Conservation (phyloP, 768 basidiomycete genomes). For the Suillus placidus region DNA sequence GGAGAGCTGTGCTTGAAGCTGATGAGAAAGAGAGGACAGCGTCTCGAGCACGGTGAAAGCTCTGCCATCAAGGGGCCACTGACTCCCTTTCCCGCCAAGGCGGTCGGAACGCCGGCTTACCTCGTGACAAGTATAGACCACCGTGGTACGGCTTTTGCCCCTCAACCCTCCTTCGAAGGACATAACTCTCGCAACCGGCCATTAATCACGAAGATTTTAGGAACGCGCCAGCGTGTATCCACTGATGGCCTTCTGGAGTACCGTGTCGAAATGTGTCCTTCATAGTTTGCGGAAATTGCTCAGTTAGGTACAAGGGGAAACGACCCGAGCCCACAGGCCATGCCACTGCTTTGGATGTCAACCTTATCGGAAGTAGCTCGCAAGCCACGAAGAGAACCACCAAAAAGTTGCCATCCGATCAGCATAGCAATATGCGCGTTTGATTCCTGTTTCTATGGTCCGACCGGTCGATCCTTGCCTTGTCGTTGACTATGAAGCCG, state of each 20-base stretch:
- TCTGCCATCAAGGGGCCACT: conserved; percentile 23
- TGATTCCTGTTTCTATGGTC: conserved; percentile 48
- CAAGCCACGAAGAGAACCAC: conserved; percentile 16
- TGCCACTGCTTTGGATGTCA: conserved; percentile 16
- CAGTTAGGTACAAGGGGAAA: conserved; percentile 27
- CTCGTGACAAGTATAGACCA: conserved; percentile 21
- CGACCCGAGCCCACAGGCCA: conserved; percentile 23
- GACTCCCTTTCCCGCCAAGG: conserved; percentile 17
- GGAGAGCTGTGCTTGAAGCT: conserved; percentile 31
- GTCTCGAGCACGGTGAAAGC: conserved; percentile 21
- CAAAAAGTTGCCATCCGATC: conserved; percentile 32
- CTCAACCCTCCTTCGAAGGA: conserved; percentile 8
- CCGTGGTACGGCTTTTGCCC: conserved; percentile 24
- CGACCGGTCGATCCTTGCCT: conserved; percentile 43
- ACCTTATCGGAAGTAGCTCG: conserved; percentile 18
- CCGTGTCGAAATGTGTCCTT: conserved; percentile 42
- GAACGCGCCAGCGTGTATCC: conserved; percentile 40
- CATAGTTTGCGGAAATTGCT: conserved; percentile 37
- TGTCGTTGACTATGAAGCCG: conserved; percentile 37
- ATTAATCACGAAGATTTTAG: conserved; percentile 39
- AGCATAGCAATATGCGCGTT: conserved; percentile 33
- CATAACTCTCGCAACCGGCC: neutral
- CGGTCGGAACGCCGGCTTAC: conserved; percentile 24
- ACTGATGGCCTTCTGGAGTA: conserved; percentile 47
- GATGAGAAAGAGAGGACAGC: conserved; percentile 33